Evolutionary conservation across 805 yeast genomes (phyloP).

Genomic region (Metschnikowia chrysomelidarum): DNA sequence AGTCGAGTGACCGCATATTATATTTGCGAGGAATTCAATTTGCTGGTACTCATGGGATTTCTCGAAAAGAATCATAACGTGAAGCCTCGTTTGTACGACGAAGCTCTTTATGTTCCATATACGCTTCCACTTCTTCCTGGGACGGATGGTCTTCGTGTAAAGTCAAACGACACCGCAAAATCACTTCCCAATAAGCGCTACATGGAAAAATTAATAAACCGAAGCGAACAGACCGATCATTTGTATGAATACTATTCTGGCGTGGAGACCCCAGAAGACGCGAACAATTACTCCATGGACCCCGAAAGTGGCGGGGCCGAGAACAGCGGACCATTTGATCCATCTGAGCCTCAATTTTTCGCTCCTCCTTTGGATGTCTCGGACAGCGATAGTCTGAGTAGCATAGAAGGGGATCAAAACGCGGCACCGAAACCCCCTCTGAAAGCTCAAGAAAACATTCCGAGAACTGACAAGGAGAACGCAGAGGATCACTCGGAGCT

Average conservation of each 20-base stretch:
- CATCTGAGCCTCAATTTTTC: conserved; percentile 90
- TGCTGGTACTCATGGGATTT: conserved; percentile 62
- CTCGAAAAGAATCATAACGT: conserved; percentile 73
- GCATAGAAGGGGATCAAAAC: conserved; percentile 20
- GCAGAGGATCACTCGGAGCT: conserved; percentile 38
- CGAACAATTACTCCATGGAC: conserved; percentile 46
- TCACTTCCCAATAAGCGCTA: conserved; percentile 41
- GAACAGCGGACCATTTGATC: conserved; percentile 67
- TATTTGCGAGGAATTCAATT: conserved; percentile 77
- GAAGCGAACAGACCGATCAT: conserved; percentile 84
- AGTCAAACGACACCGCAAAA: conserved; percentile 58
- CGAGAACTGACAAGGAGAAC: conserved; percentile 2
- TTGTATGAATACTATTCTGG: conserved; percentile 90
- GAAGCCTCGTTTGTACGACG: conserved; percentile 84
- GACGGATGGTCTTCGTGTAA: conserved; percentile 69
- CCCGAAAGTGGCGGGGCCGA: conserved; percentile 42
- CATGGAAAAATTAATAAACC: conserved; percentile 77
- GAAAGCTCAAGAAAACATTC: conserved; percentile 7
- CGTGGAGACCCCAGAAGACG: conserved; percentile 60
- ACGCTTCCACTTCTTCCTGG: conserved; percentile 87
- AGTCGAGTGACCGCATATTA: conserved; percentile 91
- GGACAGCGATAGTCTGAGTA: conserved; percentile 16
- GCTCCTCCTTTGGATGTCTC: conserved; percentile 38
- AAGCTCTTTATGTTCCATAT: conserved; percentile 89
- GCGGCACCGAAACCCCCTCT: conserved; percentile 5